These are phyloP conservation scores for Soucietia sequanensis DNA, from an alignment of 805 yeast genomes.

Conservation along the genomic window DNA sequence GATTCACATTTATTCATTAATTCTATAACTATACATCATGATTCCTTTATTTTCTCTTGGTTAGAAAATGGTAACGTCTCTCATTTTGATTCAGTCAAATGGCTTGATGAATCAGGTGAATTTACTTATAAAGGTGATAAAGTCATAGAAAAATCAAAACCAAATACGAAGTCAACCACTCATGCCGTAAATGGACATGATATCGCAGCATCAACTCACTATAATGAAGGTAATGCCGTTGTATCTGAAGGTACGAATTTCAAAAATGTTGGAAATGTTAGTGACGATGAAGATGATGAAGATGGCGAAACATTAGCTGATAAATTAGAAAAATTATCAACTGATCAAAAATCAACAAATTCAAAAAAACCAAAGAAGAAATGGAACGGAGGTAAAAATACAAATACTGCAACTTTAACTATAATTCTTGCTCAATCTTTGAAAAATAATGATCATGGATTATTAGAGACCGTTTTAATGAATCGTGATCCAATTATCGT, in stretches of 20 bases:
- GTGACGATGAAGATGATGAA: conserved; percentile 44
- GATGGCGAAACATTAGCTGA: conserved; percentile 59
- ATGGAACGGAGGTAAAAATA: conserved; percentile 46
- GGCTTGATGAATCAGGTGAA: conserved; percentile 38
- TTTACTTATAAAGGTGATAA: conserved; percentile 21
- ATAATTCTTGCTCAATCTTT: conserved; percentile 87
- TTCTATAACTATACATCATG: conserved; percentile 29
- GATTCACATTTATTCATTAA: conserved; percentile 28
- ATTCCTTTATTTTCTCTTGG: conserved; percentile 52
- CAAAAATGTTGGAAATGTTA: conserved; percentile 51
- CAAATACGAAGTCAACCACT: conserved; percentile 38
- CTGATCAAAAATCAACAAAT: conserved; percentile 15
- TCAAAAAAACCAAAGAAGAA: conserved; percentile 35
- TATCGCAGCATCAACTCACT: conserved; percentile 51
- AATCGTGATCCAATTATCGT: conserved; percentile 51
- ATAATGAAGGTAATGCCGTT: conserved; percentile 60
- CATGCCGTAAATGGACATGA: conserved; percentile 50
- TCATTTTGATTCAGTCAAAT: conserved; percentile 52
- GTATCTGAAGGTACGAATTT: conserved; percentile 65
- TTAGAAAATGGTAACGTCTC: conserved; percentile 59
- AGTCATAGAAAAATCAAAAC: conserved; percentile 35
- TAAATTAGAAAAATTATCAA: conserved; percentile 39
- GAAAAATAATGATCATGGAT: conserved; percentile 78
- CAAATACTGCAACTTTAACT: conserved; percentile 68
- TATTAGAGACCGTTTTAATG: conserved; percentile 78